Evolutionary conservation across 2,329 filamentous ascomycete genomes (phyloP).

Genomic region (Fulvia fulva): DNA sequence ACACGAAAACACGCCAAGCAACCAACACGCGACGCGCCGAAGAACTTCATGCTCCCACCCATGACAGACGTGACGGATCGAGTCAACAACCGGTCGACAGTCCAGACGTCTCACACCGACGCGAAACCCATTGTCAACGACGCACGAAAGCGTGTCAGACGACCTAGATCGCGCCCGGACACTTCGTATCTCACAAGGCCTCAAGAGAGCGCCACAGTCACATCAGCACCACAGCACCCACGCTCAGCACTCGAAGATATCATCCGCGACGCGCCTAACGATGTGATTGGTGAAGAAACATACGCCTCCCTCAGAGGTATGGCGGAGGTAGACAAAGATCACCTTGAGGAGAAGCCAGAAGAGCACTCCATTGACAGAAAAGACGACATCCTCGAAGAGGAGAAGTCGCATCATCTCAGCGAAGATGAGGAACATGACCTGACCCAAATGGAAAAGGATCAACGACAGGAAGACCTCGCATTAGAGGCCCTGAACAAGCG

Average conservation of each 20-base stretch:
- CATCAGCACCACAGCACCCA: constrained; percentile 16
- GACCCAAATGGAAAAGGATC: constrained; percentile 40
- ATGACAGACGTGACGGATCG: neutral
- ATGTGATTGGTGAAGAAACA: constrained; percentile 33
- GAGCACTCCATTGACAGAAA: constrained; percentile 11
- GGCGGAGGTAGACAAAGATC: constrained; percentile 19
- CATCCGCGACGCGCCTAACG: constrained; percentile 34
- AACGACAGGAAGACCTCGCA: constrained; percentile 40
- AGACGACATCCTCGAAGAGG: neutral
- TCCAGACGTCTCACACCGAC: neutral
- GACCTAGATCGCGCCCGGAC: neutral
- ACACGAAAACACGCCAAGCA: neutral
- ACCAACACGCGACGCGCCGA: neutral
- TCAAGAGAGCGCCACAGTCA: neutral
- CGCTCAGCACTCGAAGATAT: constrained; percentile 39
- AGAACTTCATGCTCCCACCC: neutral
- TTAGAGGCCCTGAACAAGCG: constrained; percentile 42
- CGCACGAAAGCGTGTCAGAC: neutral
- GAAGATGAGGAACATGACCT: constrained; percentile 11
- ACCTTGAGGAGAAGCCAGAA: constrained; percentile 19
- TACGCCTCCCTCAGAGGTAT: constrained; percentile 44
- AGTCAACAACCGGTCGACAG: neutral
- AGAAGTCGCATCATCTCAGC: neutral
- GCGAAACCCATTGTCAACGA: neutral
- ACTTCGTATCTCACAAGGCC: neutral